phyloP scores from a whole-genome alignment of 768 basidiomycete genomes.

The Pleurotus citrinopileatus region DNA sequence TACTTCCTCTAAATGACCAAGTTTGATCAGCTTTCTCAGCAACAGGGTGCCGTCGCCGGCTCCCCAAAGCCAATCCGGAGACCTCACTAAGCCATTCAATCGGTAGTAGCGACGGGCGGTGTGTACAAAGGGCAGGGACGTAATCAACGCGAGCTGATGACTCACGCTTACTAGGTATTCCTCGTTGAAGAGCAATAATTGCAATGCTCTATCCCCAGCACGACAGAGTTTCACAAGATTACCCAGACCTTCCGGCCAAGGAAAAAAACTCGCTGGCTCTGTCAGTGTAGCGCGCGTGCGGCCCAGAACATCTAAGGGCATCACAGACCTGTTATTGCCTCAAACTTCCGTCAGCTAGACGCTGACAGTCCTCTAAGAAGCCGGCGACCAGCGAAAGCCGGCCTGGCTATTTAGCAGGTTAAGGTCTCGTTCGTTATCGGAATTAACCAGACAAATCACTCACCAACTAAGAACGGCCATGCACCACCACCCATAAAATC shows the following conservation, averaged over 20 bases:
- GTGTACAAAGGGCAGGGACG: constrained; percentile 90
- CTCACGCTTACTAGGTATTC: constrained; percentile 86
- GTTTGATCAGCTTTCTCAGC: constrained; percentile 52
- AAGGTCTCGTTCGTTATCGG: constrained; percentile 84
- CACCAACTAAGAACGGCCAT: constrained; percentile 89
- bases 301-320: constrained; percentile 90
- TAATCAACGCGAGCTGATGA: constrained; percentile 89
- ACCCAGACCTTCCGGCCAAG: constrained; percentile 42
- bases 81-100: constrained; percentile 91
- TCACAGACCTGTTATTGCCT: constrained; percentile 92
- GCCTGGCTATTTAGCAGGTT: constrained; percentile 78
- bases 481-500: constrained; percentile 88
- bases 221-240: too few species aligned
- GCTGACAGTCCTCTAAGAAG: constrained; percentile 87
- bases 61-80: constrained; percentile 74
- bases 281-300: constrained; percentile 88
- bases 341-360: constrained; percentile 82
- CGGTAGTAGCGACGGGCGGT: constrained; percentile 89
- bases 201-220: too few species aligned
- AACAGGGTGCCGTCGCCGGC: constrained; percentile 44
- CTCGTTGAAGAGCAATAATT: constrained; percentile 92
- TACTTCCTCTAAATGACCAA: constrained; percentile 85
- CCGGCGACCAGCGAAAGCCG: constrained; percentile 60
- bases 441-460: constrained; percentile 89
- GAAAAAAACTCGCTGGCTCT: constrained; percentile 78